These are phyloP conservation scores for Pyropia haitanensis DNA, from an alignment of 23 red algal species.

Conservation along the genomic window DNA sequence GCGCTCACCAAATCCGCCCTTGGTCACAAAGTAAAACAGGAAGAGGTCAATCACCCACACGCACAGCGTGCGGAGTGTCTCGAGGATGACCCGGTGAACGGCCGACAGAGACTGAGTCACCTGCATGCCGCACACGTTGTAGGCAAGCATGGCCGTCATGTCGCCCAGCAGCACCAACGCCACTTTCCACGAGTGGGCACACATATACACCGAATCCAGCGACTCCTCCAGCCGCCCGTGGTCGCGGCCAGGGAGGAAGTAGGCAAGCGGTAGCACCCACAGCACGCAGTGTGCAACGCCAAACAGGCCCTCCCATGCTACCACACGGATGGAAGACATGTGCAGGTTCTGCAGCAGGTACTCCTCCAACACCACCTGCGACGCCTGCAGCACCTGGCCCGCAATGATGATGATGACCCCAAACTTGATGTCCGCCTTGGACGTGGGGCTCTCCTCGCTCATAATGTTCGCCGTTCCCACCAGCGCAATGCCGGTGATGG, in stretches of 20 bases:
- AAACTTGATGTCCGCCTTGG: constrained; percentile 25
- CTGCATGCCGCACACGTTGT: constrained; percentile 91
- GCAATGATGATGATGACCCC: constrained; percentile 71
- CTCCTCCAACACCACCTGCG: constrained; percentile 86
- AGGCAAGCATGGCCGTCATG: constrained; percentile 73
- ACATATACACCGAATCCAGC: constrained; percentile 75
- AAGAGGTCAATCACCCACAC: constrained; percentile 88
- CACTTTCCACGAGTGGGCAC: constrained; percentile 55
- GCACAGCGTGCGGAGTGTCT: constrained; percentile 84
- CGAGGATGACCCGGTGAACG: constrained; percentile 79
- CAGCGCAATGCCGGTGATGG: constrained; percentile 39
- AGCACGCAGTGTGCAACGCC: constrained; percentile 64
- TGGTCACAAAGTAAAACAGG: constrained; percentile 69
- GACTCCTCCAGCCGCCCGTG: constrained; percentile 65
- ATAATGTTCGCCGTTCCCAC: constrained; percentile 73
- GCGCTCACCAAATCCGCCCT: constrained; percentile 58
- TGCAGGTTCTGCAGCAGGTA: constrained; percentile 70
- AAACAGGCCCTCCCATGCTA: constrained; percentile 89
- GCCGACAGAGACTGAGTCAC: constrained; percentile 74
- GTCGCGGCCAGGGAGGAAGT: constrained; percentile 75
- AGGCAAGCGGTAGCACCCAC: constrained; percentile 69
- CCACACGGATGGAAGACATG: constrained; percentile 75
- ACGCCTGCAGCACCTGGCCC: constrained; percentile 77
- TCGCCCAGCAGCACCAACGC: constrained; percentile 49
- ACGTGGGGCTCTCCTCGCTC: constrained; percentile 2